phyloP scores from a whole-genome alignment of 129 eudicot genomes.

The Tagetes patula region DNA sequence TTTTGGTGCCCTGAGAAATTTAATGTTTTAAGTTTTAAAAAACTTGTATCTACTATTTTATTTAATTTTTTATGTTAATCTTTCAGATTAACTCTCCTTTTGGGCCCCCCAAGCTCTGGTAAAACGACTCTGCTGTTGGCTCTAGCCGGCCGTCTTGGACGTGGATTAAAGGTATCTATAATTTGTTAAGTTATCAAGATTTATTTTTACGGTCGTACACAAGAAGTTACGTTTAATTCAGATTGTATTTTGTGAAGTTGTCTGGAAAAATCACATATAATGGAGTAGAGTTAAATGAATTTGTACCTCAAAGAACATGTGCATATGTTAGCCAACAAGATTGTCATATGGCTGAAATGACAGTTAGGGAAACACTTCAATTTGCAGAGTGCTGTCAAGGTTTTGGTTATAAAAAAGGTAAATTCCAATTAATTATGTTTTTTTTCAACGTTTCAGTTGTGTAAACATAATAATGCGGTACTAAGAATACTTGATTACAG shows the following conservation, averaged over 20 bases:
- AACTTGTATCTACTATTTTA: not conserved
- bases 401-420: constrained; percentile 69
- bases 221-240: not conserved
- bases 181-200: not conserved
- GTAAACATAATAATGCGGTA: constrained; percentile 22
- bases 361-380: constrained; percentile 84
- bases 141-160: constrained; percentile 79
- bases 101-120: constrained; percentile 98
- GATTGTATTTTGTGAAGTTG: constrained; percentile 49
- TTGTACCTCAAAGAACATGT: constrained; percentile 89
- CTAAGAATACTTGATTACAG: constrained; percentile 36
- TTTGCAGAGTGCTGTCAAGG: constrained; percentile 87
- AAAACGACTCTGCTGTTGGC: constrained; percentile 91
- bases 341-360: constrained; percentile 92
- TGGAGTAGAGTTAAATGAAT: constrained; percentile 72
- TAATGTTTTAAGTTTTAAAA: not conserved
- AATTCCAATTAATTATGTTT: constrained; percentile 24
- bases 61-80: not conserved
- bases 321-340: constrained; percentile 82
- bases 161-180: constrained; percentile 54
- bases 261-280: constrained; percentile 77
- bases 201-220: not conserved
- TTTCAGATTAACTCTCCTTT: constrained; percentile 76
- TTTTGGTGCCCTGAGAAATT: not conserved
- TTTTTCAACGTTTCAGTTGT: not conserved